phyloP scores from a whole-genome alignment of 1,139 yeast genomes.

The Yamadazyma mexicana region DNA sequence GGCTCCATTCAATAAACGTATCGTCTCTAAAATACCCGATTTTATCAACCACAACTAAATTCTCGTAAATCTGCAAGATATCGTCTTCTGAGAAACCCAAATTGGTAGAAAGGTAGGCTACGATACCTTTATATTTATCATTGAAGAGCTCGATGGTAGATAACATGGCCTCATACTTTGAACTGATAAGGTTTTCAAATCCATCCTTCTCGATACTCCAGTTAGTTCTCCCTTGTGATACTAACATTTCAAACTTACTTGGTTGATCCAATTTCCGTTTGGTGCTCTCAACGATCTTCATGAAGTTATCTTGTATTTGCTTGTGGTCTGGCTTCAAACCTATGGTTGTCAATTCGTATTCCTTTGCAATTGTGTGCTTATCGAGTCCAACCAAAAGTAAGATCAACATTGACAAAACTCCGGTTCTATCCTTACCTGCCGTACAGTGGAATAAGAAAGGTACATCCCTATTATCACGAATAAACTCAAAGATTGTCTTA shows the following conservation, averaged over 20 bases:
- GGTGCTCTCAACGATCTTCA: constrained; percentile 29
- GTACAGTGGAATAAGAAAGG: constrained; percentile 74
- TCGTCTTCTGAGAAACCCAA: constrained; percentile 53
- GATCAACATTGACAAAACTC: constrained; percentile 68
- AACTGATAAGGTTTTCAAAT: constrained; percentile 58
- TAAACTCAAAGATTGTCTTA: constrained; percentile 47
- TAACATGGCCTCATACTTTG: constrained; percentile 73
- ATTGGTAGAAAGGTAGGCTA: constrained; percentile 45
- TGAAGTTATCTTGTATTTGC: constrained; percentile 34
- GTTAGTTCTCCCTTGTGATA: constrained; percentile 35
- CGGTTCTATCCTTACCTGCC: constrained; percentile 89
- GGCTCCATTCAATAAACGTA: constrained; percentile 26
- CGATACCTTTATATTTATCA: constrained; percentile 54
- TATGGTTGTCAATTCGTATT: constrained; percentile 69
- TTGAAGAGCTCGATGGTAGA: constrained; percentile 55
- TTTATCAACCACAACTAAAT: constrained; percentile 33
- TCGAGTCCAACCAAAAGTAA: constrained; percentile 67
- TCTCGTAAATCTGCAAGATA: constrained; percentile 46
- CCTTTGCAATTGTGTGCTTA: constrained; percentile 62
- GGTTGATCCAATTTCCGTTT: constrained; percentile 24
- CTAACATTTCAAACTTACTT: constrained; percentile 26
- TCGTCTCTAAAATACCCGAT: constrained; percentile 19
- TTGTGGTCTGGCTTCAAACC: constrained; percentile 59
- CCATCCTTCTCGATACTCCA: constrained; percentile 51
- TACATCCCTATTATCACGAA: constrained; percentile 45